Conservation (phyloP, 2,329 filamentous ascomycete genomes). For the Fusarium chuoi region DNA sequence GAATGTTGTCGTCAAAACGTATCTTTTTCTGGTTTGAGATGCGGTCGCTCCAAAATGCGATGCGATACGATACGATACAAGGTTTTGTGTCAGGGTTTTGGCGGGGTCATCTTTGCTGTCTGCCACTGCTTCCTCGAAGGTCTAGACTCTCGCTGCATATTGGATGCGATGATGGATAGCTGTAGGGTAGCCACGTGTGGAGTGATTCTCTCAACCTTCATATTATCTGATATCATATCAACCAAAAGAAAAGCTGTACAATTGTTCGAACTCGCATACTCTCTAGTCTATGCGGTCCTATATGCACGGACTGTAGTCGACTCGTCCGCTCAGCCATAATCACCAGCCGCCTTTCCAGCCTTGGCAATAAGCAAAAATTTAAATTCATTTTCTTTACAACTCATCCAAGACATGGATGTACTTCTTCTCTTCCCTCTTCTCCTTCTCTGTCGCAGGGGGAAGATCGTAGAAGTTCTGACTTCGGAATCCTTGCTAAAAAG, state of each 20-base stretch:
- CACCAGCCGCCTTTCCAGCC: slow-evolving; percentile 29
- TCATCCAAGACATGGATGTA: slow-evolving; percentile 94
- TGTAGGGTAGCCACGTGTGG: slow-evolving; percentile 30
- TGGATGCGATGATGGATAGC: not conserved
- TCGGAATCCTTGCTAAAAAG: slow-evolving; percentile 83
- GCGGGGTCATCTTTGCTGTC: slow-evolving; percentile 25
- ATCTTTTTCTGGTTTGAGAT: not conserved
- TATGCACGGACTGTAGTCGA: slow-evolving; percentile 44
- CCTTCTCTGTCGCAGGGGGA: slow-evolving; percentile 92
- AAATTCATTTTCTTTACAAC: slow-evolving; percentile 65
- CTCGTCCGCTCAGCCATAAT: slow-evolving; percentile 31
- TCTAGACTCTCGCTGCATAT: slow-evolving; percentile 10
- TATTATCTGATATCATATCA: slow-evolving; percentile 17
- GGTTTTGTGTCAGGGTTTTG: slow-evolving; percentile 27
- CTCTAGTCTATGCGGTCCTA: slow-evolving; percentile 47
- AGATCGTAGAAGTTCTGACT: slow-evolving; percentile 91
- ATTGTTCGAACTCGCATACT: slow-evolving; percentile 44
- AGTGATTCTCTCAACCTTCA: not conserved
- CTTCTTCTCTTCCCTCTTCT: slow-evolving; percentile 95
- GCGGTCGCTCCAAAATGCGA: not conserved
- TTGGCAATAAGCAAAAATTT: slow-evolving; percentile 20
- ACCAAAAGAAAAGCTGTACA: slow-evolving; percentile 45
- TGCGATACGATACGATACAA: not conserved
- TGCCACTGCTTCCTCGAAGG: not conserved
- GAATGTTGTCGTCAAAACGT: slow-evolving; percentile 9